Percentiles rank a stretch among this genome's conserved stretches.
phyloP scores from a whole-genome alignment of 108 stramenopile species.

The Skeletonema tropicum region DNA sequence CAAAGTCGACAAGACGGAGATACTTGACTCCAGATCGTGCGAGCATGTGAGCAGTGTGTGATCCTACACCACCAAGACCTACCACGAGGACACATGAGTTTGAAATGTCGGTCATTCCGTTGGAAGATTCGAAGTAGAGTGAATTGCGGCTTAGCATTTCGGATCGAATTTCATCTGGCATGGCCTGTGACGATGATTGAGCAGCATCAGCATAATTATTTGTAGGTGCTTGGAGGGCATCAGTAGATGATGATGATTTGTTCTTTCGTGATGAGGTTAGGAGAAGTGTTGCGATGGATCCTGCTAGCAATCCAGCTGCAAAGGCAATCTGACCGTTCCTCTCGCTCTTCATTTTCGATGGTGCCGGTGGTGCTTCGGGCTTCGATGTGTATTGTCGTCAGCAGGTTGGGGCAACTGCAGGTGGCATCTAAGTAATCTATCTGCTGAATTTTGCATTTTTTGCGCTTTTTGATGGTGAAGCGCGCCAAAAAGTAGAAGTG shows the following conservation, averaged over 20 bases:
- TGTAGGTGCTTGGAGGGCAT: neutral
- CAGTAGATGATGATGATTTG: neutral
- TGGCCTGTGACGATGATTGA: neutral
- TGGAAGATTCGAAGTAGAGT: constrained; percentile 72
- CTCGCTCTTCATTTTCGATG: neutral
- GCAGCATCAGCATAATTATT: neutral
- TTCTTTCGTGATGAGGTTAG: constrained; percentile 8
- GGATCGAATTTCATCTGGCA: constrained; percentile 70
- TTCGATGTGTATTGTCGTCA: no score
- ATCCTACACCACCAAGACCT: constrained; percentile 97
- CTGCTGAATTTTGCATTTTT: no score
- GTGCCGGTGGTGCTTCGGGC: no score
- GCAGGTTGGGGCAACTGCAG: no score
- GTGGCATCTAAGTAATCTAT: no score
- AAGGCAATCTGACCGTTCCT: constrained; percentile 17
- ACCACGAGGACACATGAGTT: constrained; percentile 81
- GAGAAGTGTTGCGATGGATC: constrained; percentile 21
- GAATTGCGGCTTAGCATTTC: constrained; percentile 94
- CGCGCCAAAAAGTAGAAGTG: no score
- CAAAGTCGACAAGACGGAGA: constrained; percentile 97
- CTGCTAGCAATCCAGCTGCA: constrained; percentile 32
- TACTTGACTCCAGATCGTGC: constrained; percentile 89
- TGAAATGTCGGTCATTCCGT: constrained; percentile 37
- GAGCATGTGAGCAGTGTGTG: constrained; percentile 95
- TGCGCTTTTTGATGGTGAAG: no score